Evolutionary conservation across 2,329 filamentous ascomycete genomes (phyloP).

Genomic region (Aspergillus phoenicis): DNA sequence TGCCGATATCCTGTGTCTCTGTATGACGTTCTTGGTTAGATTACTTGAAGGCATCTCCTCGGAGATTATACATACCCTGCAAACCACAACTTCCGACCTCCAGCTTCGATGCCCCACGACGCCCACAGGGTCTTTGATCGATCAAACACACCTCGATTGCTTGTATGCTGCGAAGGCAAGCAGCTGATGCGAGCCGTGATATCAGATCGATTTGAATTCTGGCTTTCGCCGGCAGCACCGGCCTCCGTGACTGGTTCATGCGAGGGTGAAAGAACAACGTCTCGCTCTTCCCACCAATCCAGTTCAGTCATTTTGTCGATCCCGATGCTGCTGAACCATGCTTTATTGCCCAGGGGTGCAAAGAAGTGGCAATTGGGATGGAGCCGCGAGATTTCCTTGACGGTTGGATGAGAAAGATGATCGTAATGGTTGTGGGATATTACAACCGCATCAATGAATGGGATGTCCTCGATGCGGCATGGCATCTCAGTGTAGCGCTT

Average conservation of each 20-base stretch:
- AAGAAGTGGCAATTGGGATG: slow-evolving; percentile 86
- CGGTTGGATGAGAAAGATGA: slow-evolving; percentile 77
- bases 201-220: slow-evolving; percentile 34
- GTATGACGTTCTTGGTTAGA: slow-evolving; percentile 25
- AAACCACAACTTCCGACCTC: slow-evolving; percentile 80
- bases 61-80: slow-evolving; percentile 54
- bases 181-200: slow-evolving; percentile 75
- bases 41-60: neutral
- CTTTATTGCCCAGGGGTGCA: slow-evolving; percentile 77
- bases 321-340: slow-evolving; percentile 75
- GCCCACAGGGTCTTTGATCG: slow-evolving; percentile 79
- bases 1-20: slow-evolving; percentile 89
- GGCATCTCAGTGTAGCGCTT: slow-evolving; percentile 78
- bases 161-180: slow-evolving; percentile 82
- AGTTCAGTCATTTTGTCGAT: slow-evolving; percentile 80
- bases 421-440: slow-evolving; percentile 95
- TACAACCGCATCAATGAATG: slow-evolving; percentile 59
- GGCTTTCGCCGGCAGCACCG: slow-evolving; percentile 29
- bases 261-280: slow-evolving; percentile 63
- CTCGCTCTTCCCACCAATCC: slow-evolving; percentile 90
- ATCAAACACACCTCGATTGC: slow-evolving; percentile 69
- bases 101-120: slow-evolving; percentile 78
- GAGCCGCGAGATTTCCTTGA: slow-evolving; percentile 68
- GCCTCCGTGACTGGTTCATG: slow-evolving; percentile 31
- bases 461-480: slow-evolving; percentile 76